These are phyloP conservation scores for Solanum medicagineum DNA, from an alignment of 257 asterid species.

Conservation along the genomic window DNA sequence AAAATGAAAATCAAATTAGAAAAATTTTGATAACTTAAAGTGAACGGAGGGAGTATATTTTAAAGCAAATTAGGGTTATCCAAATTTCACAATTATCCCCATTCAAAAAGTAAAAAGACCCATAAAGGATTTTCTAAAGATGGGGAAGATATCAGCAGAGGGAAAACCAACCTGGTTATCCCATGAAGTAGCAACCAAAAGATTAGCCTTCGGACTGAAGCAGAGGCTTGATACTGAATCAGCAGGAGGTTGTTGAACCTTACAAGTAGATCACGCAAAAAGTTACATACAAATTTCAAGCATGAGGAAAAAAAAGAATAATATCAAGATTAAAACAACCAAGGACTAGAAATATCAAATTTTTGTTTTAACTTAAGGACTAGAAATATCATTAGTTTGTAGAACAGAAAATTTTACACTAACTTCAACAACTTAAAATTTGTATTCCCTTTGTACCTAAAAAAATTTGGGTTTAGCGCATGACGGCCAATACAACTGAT, in stretches of 20 bases:
- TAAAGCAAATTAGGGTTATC: no score
- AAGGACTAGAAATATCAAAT: not conserved
- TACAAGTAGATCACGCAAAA: not conserved
- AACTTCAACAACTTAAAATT: not conserved
- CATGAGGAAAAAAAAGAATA: not conserved
- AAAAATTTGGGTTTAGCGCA: not conserved
- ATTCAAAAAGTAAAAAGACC: not conserved
- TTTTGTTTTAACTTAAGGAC: not conserved
- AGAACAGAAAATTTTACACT: not conserved
- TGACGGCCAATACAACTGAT: not conserved
- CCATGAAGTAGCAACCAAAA: conserved; percentile 85
- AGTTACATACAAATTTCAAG: not conserved
- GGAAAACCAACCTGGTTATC: conserved; percentile 70
- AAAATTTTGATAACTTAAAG: no score
- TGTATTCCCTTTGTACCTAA: not conserved
- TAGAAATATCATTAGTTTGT: not conserved
- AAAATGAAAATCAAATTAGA: no score
- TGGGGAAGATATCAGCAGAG: not conserved
- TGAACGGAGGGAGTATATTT: no score
- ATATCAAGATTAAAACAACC: not conserved
- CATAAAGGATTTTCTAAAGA: not conserved
- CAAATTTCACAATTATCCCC: not conserved
- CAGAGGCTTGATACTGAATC: conserved; percentile 78
- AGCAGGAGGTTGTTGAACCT: conserved; percentile 73
- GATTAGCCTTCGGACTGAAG: conserved; percentile 81